Conservation (phyloP, 1,284 basidiomycete species). For the Irpex lacteus region DNA sequence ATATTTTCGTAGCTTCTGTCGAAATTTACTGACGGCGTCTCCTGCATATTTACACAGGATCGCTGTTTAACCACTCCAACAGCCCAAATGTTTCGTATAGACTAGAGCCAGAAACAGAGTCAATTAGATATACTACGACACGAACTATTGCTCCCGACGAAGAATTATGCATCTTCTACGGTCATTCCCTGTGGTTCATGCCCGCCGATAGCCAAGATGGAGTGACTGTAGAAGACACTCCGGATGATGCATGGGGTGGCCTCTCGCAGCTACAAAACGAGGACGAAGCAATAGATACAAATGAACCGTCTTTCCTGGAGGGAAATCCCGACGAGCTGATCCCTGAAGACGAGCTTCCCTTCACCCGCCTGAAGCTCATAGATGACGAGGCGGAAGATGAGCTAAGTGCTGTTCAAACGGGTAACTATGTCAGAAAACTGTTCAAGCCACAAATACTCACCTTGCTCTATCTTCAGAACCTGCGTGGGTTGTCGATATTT, state of each 20-base stretch:
- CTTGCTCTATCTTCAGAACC: constrained; percentile 31
- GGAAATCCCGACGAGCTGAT: constrained; percentile 46
- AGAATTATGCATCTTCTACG: constrained; percentile 82
- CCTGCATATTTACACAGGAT: constrained; percentile 23
- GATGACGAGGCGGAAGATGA: constrained; percentile 59
- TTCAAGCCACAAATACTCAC: neutral
- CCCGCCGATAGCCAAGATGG: constrained; percentile 28
- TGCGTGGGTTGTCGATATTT: constrained; percentile 87
- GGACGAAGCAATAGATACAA: constrained; percentile 14
- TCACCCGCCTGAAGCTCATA: constrained; percentile 52
- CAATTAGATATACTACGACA: constrained; percentile 66
- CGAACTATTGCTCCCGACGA: constrained; percentile 56
- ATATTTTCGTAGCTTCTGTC: neutral
- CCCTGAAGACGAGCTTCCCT: constrained; percentile 58
- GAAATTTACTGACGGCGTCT: neutral
- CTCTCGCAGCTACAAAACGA: constrained; percentile 32
- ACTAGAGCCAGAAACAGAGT: constrained; percentile 50
- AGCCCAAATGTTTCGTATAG: constrained; percentile 72
- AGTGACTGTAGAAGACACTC: constrained; percentile 4
- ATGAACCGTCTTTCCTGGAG: constrained; percentile 23
- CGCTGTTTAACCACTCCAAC: constrained; percentile 77
- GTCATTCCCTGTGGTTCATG: constrained; percentile 64
- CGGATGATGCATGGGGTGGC: constrained; percentile 47
- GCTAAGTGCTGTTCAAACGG: constrained; percentile 51
- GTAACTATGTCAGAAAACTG: constrained; percentile 34